Evolutionary conservation across 441 rosid species (phyloP), one percentile per base, ranked within the genome.

Genomic region (Erysimum cheiri): DNA sequence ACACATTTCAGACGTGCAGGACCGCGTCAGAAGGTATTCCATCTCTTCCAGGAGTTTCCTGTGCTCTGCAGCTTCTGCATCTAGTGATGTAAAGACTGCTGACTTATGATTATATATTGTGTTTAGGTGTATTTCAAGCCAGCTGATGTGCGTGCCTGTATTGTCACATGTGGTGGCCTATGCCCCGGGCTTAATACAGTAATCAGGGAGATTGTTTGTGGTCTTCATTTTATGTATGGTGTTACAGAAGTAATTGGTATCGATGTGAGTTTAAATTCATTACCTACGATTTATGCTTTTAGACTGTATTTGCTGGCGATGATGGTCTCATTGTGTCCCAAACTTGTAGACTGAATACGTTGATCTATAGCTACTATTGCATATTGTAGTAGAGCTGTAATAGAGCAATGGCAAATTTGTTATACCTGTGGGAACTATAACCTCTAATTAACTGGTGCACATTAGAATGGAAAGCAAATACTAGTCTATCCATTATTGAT

Each of bases 121-220:
- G 13, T 41, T 64, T 78, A 86, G 97, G 84, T 90, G 22, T 86
- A 81, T 61, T 88, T 90, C 60, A 77, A 85, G 49, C 74, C 94
- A 2, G 89, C 84, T 52, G 96, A 90, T 71, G 99, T 90, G 58
- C 81, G 84, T 31, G 96, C 98, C 2, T 92, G 96, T 73, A 92
- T 88, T 56, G 97, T 90, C 58, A 92, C 97, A 7, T 94, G 98
- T 67, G 98, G 98, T 9, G 97, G 97, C 70, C 88, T 94, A 33
- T 92, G 98, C 67, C 99, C 96, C 1, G 94, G 98, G 41, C 78
- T 92, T 41, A 92, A 94, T 81, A 94, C 99, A 9, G 96, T 90
- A 32, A 88, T 93, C 49, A 89, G 98, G 79, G 98, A 93, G 76
- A 80, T 93, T 8, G 98, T 91, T 0, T 89, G 96, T 35, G 94